These are phyloP conservation scores for Pseudogymnoascus sp. DNA, from an alignment of 2,329 filamentous ascomycete species.

Conservation along the genomic window DNA sequence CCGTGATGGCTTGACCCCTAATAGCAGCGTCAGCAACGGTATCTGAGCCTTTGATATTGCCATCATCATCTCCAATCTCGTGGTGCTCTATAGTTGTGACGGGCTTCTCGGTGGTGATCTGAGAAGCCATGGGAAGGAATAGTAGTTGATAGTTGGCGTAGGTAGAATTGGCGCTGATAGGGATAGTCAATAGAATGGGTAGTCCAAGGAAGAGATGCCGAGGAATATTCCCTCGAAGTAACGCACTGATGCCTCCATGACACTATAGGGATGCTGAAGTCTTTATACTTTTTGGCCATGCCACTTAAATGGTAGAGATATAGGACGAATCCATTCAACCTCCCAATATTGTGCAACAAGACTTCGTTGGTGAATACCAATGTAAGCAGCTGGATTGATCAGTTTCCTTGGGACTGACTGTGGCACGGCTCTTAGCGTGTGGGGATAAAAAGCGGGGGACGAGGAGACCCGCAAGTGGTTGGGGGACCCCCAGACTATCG, in stretches of 20 bases:
- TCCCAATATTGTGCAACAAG: background rate
- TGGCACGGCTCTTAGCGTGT: too few species aligned
- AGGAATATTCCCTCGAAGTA: background rate
- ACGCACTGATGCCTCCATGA: background rate
- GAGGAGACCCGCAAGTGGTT: too few species aligned
- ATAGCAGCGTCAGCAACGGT: slow-evolving; percentile 21
- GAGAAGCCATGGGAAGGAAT: slow-evolving; percentile 15
- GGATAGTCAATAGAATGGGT: background rate
- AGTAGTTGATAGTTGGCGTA: background rate
- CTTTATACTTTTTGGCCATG: background rate
- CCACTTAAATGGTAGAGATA: background rate
- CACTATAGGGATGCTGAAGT: background rate
- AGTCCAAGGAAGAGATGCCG: background rate
- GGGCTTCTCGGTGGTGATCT: slow-evolving; percentile 10
- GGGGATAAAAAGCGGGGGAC: too few species aligned
- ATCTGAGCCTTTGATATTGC: slow-evolving; percentile 13
- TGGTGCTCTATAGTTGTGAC: background rate
- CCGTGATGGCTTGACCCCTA: slow-evolving; percentile 24
- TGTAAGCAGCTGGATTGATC: too few species aligned
- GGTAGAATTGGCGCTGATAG: background rate
- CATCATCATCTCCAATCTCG: slow-evolving; percentile 3
- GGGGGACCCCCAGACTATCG: too few species aligned
- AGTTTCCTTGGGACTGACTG: too few species aligned
- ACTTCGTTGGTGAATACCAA: too few species aligned
- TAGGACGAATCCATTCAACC: background rate